Conservation (phyloP, 2,329 filamentous ascomycete species). For the Colletotrichum brevisporum region DNA sequence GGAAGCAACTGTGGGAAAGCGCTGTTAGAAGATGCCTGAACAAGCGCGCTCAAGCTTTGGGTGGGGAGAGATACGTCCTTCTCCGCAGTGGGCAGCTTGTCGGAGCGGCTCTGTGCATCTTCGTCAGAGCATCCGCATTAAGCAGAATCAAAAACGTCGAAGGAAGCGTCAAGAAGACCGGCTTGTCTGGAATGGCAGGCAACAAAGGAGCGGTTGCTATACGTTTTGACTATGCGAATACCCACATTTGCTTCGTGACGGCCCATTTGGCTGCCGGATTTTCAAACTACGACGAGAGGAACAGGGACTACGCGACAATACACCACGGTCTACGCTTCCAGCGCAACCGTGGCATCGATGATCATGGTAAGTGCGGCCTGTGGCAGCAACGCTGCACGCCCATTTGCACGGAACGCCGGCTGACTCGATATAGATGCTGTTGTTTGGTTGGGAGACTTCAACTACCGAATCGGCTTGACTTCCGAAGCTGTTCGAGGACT, state of each 20-base stretch:
- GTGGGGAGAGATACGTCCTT: slow-evolving; percentile 86
- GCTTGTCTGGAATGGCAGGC: slow-evolving; percentile 95
- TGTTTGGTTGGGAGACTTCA: slow-evolving; percentile 98
- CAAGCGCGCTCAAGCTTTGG: slow-evolving; percentile 72
- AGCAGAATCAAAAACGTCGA: slow-evolving; percentile 95
- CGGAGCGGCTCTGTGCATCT: slow-evolving; percentile 92
- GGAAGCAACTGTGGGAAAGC: slow-evolving; percentile 88
- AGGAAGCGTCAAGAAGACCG: slow-evolving; percentile 92
- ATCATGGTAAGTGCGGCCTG: slow-evolving; percentile 75
- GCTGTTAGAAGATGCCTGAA: slow-evolving; percentile 86
- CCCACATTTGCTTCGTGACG: slow-evolving; percentile 94
- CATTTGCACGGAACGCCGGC: neutral
- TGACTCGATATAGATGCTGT: slow-evolving; percentile 70
- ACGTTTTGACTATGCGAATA: slow-evolving; percentile 93
- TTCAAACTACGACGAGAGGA: slow-evolving; percentile 95
- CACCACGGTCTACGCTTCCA: slow-evolving; percentile 91
- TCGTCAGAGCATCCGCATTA: slow-evolving; percentile 84
- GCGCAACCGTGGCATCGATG: slow-evolving; percentile 89
- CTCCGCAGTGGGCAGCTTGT: slow-evolving; percentile 94
- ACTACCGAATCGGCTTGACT: slow-evolving; percentile 91
- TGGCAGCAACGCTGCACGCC: no score
- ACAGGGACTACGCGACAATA: slow-evolving; percentile 92
- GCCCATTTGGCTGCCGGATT: slow-evolving; percentile 97
- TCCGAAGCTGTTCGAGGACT: slow-evolving; percentile 84
- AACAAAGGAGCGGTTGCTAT: slow-evolving; percentile 99